Base-by-base conservation (phyloP, 257 asterid genomes). In the Marsdenia floribunda region DNA sequence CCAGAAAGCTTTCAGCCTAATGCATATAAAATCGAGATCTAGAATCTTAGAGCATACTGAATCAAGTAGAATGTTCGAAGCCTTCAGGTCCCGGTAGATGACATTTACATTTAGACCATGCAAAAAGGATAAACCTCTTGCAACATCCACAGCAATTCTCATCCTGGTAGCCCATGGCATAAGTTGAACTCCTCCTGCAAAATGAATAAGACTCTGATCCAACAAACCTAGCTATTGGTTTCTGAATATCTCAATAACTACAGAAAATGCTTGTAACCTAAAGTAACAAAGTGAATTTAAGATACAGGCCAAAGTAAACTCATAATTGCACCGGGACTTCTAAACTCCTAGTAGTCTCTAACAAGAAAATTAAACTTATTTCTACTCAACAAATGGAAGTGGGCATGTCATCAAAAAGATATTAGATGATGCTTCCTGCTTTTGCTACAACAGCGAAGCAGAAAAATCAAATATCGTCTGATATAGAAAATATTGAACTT, bases 1-100 rank as follows among this genome's bases (percentile, higher is more conserved):
- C 18, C 35, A n/a, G 47, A 33, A 59, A 19, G 5, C 13, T 24
- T 52, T 10, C 1, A 66, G n/a, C 6, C 19, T 47, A 63, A 61
- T 14, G 5, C 19, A 47, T 42, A 63, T 5, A 13, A 70, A 46
- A 35, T n/a, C 50, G 24, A 63, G n/a, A 71, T 26, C 3, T 65
- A 40, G 58, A 60, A 64, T 60, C 71, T n/a, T n/a, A 76, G 22
- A 1, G 44, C 78, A 4, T 83, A 88, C 96, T 46, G 96, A 88
- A 78, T 90, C 96, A 33, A 90, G 82, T 26, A 90, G 78, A 16
- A 90, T 78, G 75, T 87, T 90, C 58, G 94, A 84, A 26, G 92
- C 90, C 86, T 90, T 90, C 52, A 90, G 78, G 79, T 90, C 94
- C 5, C 94, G 87, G 74, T 85, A 88, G 76, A 90, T 86, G 21